Conservation (phyloP, 805 yeast species). For the Cyberlindnera veronae region DNA sequence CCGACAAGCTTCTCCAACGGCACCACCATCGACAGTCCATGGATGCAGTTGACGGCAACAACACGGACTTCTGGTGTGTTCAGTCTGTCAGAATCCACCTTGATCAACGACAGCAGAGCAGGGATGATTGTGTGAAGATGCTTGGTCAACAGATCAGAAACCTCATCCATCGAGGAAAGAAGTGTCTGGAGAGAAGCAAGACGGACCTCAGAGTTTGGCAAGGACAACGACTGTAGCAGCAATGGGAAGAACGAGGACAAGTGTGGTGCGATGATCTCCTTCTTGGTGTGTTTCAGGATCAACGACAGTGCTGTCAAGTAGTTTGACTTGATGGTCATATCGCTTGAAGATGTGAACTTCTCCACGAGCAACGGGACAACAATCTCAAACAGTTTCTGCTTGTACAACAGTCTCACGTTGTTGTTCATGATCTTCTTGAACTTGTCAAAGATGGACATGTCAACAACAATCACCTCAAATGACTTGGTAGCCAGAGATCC, state of each 20-base stretch:
- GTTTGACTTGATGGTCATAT: conserved; percentile 39
- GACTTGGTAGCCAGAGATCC: conserved; percentile 44
- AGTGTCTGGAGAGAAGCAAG: conserved; percentile 61
- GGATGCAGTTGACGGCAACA: conserved; percentile 55
- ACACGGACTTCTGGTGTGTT: conserved; percentile 51
- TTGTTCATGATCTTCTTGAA: conserved; percentile 45
- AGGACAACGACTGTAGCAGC: conserved; percentile 57
- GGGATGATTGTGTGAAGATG: conserved; percentile 59
- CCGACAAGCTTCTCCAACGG: conserved; percentile 44
- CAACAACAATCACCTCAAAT: conserved; percentile 64
- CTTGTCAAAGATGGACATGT: conserved; percentile 56
- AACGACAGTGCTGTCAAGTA: conserved; percentile 65
- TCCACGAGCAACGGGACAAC: conserved; percentile 54
- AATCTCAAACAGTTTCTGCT: conserved; percentile 71
- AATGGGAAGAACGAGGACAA: conserved; percentile 66
- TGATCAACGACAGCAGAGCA: conserved; percentile 37
- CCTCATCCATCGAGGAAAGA: conserved; percentile 51
- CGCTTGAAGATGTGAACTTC: conserved; percentile 34
- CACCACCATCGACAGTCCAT: conserved; percentile 39
- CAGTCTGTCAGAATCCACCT: conserved; percentile 19
- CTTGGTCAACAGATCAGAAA: conserved; percentile 47
- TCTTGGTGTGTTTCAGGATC: conserved; percentile 62
- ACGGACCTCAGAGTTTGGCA: conserved; percentile 43
- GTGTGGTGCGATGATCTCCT: conserved; percentile 60
- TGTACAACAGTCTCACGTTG: conserved; percentile 65